Evolutionary conservation across 768 basidiomycete species (phyloP).

Genomic region (Naganishia kalamii): DNA sequence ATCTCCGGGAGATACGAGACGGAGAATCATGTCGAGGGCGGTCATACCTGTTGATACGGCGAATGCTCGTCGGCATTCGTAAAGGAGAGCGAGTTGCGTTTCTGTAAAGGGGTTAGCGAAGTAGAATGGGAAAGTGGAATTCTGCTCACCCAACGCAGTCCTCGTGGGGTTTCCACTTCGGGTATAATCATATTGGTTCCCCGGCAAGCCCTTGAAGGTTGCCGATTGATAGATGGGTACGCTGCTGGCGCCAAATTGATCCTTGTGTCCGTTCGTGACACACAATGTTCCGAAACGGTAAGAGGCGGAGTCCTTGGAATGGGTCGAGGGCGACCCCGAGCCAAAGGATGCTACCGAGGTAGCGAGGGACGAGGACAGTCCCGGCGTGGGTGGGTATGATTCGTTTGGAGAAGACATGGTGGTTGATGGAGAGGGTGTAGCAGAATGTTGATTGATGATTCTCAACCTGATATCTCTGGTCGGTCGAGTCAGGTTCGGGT

Average conservation of each 20-base stretch:
- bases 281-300: neutral
- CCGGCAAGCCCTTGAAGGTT: conserved; percentile 90
- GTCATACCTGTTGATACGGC: conserved; percentile 97
- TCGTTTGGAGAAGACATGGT: conserved; percentile 27
- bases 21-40: conserved; percentile 87
- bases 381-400: conserved; percentile 27
- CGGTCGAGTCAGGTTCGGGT: conserved; percentile 5
- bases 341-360: conserved; percentile 35
- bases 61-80: conserved; percentile 81
- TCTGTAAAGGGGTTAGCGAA: conserved; percentile 52
- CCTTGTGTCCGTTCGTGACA: conserved; percentile 59
- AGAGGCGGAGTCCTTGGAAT: neutral
- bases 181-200: conserved; percentile 79
- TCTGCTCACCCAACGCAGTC: conserved; percentile 75
- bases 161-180: conserved; percentile 95
- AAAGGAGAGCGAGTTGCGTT: conserved; percentile 95
- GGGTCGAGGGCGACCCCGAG: neutral
- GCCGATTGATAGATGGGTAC: conserved; percentile 98
- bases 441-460: neutral
- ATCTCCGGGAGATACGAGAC: conserved; percentile 89
- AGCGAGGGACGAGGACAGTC: conserved; percentile 40
- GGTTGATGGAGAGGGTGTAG: neutral
- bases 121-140: neutral
- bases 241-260: conserved; percentile 88
- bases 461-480: neutral